Conservation (phyloP, 306 rosid species). For the Quercus suber region DNA sequence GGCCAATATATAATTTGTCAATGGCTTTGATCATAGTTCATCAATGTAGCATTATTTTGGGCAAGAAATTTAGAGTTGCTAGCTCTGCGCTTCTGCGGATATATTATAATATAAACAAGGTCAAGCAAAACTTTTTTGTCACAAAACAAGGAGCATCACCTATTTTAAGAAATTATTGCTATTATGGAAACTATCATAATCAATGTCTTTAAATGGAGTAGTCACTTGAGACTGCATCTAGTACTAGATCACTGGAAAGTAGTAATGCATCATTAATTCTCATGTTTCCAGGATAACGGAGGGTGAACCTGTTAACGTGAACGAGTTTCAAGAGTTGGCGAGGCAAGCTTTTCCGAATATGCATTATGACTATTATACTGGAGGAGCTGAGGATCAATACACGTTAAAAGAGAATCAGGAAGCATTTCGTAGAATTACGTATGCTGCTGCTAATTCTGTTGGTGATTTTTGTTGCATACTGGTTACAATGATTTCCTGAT, state of each 20-base stretch:
- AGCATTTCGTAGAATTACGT: slow-evolving; percentile 56
- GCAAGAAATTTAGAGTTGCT: too few species aligned
- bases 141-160: too few species aligned
- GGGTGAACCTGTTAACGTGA: slow-evolving; percentile 46
- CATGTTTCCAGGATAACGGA: slow-evolving; percentile 42
- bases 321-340: slow-evolving; percentile 55
- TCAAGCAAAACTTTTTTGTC: too few species aligned
- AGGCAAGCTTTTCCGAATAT: slow-evolving; percentile 50
- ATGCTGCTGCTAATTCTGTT: slow-evolving; percentile 1
- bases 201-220: too few species aligned
- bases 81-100: too few species aligned
- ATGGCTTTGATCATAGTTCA: too few species aligned
- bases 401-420: slow-evolving; percentile 45
- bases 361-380: slow-evolving; percentile 49
- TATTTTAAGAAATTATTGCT: too few species aligned
- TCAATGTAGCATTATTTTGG: too few species aligned
- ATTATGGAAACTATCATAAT: too few species aligned
- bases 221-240: too few species aligned
- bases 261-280: background rate
- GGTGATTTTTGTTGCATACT: background rate
- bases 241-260: background rate
- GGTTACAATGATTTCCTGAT: background rate
- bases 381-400: slow-evolving; percentile 62
- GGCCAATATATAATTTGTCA: too few species aligned
- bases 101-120: too few species aligned